phyloP scores from a whole-genome alignment of 345 rosid genomes.

The Clausena lansium region DNA sequence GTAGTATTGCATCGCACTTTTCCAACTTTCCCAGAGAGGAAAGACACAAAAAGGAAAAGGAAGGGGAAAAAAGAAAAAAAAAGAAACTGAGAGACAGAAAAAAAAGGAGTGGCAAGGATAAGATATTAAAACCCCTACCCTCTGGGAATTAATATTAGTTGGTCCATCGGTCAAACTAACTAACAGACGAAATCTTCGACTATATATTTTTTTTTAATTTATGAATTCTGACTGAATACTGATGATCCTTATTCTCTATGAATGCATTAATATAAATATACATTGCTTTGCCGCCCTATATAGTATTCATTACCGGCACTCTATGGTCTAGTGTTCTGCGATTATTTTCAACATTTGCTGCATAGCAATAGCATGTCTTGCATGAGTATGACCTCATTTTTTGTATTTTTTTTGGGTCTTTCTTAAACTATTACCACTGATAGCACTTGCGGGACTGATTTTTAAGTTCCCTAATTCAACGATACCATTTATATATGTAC shows the following conservation, averaged over 20 bases:
- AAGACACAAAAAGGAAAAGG: background rate
- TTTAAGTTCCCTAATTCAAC: conserved; percentile 24
- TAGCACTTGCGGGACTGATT: conserved; percentile 6
- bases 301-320: background rate
- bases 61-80: no score
- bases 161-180: conserved; percentile 38
- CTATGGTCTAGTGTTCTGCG: background rate
- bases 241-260: background rate
- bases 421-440: background rate
- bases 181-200: conserved; percentile 25
- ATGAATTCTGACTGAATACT: conserved; percentile 28
- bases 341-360: background rate
- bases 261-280: background rate
- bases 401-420: background rate
- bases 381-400: conserved; percentile 14
- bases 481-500: background rate
- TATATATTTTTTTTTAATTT: conserved; percentile 8
- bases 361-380: background rate
- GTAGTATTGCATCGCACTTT: background rate
- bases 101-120: background rate
- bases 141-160: conserved; percentile 10
- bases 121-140: conserved; percentile 2
- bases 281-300: conserved; percentile 15
- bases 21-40: background rate
- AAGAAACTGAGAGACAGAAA: no score